Base-by-base conservation (phyloP, 2,329 filamentous ascomycete genomes). In the Nigrospora osmanthi region DNA sequence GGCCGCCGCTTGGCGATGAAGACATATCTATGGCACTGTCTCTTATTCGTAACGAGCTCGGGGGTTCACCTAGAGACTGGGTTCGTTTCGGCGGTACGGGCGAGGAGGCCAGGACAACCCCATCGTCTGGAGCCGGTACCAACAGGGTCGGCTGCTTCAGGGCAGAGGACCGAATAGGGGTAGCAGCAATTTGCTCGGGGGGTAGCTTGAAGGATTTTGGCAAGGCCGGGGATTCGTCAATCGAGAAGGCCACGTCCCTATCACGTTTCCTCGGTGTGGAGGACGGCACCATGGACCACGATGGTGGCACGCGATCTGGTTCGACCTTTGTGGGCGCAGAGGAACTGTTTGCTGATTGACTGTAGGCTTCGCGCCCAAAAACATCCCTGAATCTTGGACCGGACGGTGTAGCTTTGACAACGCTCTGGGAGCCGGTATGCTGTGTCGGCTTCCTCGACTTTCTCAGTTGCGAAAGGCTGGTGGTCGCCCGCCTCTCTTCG, bases 371-470 rank as follows among this genome's bases (percentile, higher is more conserved):
- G 36, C 42, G 49, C 14, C 51, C 54, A 16, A 77, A 60, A 2
- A 69, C 69, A 50, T 80, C 72, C 45, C 62, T 73, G 63, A 76
- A 80, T 9, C 78, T 71, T 40, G 69, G 70, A 49, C 72, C 76
- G 30, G 70, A 68, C 2, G 78, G 78, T 0, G 78, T 81, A 5
- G 77, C 78, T 57, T 80, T 79, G 43, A 81, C 70, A 17, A 80
- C 58, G 13, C 63, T 60, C 10, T 68, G 61, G 28, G 61, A 60
- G 6, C 58, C 55, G 13, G 60, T 57, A 45, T 61, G 58, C 41
- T 69, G 69, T 12, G 55, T 61, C 7, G 71, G 72, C 53, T 76
- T 83, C 55, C 71, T 78, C 3, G 69, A 64, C 64, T 79, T 81
- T 57, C 66, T 67, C 23, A 68, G 58, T 39, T 68, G 66, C 13